These are phyloP conservation scores for Epicoccum sorghinum DNA, from an alignment of 2,329 filamentous ascomycete species.

Conservation along the genomic window DNA sequence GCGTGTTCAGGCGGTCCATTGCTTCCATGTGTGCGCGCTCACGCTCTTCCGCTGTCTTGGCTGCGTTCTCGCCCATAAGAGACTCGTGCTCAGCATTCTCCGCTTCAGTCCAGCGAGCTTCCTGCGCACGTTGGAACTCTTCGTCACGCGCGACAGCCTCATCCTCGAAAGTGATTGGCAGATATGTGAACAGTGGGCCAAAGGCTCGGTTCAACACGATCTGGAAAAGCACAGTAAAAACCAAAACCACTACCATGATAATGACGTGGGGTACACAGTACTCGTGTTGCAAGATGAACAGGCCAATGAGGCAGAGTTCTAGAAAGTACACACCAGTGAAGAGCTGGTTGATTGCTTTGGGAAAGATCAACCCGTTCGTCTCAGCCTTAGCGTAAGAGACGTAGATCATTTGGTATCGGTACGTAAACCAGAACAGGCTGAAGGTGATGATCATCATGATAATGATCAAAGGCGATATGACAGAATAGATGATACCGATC, in stretches of 20 bases:
- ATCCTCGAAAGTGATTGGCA: slow-evolving; percentile 95
- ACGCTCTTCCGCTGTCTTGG: slow-evolving; percentile 37
- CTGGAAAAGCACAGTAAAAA: slow-evolving; percentile 79
- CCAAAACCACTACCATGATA: slow-evolving; percentile 77
- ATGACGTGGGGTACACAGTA: slow-evolving; percentile 78
- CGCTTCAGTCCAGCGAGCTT: slow-evolving; percentile 67
- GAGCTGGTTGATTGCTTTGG: slow-evolving; percentile 89
- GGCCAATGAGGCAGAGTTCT: slow-evolving; percentile 85
- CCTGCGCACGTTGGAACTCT: slow-evolving; percentile 81
- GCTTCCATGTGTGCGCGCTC: slow-evolving; percentile 44
- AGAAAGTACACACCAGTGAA: slow-evolving; percentile 96
- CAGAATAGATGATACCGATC: slow-evolving; percentile 83
- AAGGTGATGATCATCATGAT: slow-evolving; percentile 95
- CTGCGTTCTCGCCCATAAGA: slow-evolving; percentile 43
- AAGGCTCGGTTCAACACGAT: slow-evolving; percentile 82
- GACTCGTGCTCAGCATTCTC: slow-evolving; percentile 54
- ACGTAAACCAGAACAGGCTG: slow-evolving; percentile 87
- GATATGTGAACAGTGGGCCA: slow-evolving; percentile 80
- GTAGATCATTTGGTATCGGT: slow-evolving; percentile 96
- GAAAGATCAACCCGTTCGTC: slow-evolving; percentile 91
- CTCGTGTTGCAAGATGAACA: slow-evolving; percentile 78
- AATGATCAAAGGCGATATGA: slow-evolving; percentile 88
- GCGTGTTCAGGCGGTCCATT: slow-evolving; percentile 21
- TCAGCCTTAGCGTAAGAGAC: slow-evolving; percentile 89
- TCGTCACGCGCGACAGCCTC: slow-evolving; percentile 91